Percentiles rank a stretch among this genome's conserved stretches.
Evolutionary conservation across 2,329 filamentous ascomycete species (phyloP).

Genomic region (Xylaria sp.): DNA sequence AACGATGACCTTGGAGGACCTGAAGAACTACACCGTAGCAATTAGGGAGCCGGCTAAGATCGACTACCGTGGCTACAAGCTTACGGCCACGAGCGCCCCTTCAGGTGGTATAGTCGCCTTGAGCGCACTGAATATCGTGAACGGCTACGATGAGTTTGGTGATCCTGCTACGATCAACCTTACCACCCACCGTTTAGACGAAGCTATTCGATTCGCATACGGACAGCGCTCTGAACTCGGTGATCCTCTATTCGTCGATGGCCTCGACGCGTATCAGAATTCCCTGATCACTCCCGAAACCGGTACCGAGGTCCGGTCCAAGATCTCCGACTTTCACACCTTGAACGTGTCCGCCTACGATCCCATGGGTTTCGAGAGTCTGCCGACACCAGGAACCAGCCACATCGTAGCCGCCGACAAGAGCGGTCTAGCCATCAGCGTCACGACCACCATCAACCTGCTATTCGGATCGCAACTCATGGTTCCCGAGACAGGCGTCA

Average conservation of each 20-base stretch:
- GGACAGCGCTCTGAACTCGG: slow-evolving; percentile 77
- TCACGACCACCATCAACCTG: slow-evolving; percentile 85
- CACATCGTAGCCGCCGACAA: slow-evolving; percentile 75
- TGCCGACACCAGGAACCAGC: slow-evolving; percentile 73
- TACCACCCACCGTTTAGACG: slow-evolving; percentile 82
- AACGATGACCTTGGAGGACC: slow-evolving; percentile 83
- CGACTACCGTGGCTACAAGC: slow-evolving; percentile 74
- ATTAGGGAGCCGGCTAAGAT: slow-evolving; percentile 70
- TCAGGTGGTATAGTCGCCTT: slow-evolving; percentile 78
- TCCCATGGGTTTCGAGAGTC: slow-evolving; percentile 57
- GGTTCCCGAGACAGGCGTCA: slow-evolving; percentile 82
- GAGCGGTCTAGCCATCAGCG: slow-evolving; percentile 75
- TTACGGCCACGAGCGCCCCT: slow-evolving; percentile 75
- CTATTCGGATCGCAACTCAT: slow-evolving; percentile 80
- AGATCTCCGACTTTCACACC: slow-evolving; percentile 55
- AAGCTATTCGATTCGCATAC: slow-evolving; percentile 85
- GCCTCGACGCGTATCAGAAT: slow-evolving; percentile 70
- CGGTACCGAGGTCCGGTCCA: slow-evolving; percentile 62
- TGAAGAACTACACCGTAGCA: slow-evolving; percentile 76
- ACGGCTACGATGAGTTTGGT: slow-evolving; percentile 75
- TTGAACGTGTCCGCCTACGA: slow-evolving; percentile 56
- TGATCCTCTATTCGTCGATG: slow-evolving; percentile 75
- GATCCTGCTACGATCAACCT: slow-evolving; percentile 62
- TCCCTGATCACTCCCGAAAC: slow-evolving; percentile 70
- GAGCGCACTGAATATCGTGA: slow-evolving; percentile 77